phyloP scores from a whole-genome alignment of 371 early-diverging fungal genomes.

The Mortierella sp. region DNA sequence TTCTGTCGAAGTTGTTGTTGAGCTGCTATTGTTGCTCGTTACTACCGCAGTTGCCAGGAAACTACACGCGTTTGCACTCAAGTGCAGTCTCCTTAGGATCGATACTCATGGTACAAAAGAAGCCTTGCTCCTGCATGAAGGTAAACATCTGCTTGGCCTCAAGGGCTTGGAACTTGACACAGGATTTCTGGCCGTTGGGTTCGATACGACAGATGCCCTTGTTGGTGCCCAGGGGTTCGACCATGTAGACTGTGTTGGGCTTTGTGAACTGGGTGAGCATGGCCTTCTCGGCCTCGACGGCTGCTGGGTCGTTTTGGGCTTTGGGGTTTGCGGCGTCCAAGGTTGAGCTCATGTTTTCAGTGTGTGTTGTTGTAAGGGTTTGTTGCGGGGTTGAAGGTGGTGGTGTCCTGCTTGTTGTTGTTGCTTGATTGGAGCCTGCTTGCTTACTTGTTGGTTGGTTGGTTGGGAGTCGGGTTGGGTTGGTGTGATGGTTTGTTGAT shows the following conservation, averaged over 20 bases:
- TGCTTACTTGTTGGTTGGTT: background rate
- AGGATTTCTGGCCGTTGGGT: slow-evolving; percentile 55
- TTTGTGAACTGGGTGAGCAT: slow-evolving; percentile 48
- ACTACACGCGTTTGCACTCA: slow-evolving; percentile 53
- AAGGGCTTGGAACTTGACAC: slow-evolving; percentile 53
- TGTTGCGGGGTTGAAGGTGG: background rate
- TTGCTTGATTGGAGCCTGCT: background rate
- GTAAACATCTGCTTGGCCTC: slow-evolving; percentile 59
- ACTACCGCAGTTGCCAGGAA: background rate
- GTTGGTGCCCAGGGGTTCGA: slow-evolving; percentile 56
- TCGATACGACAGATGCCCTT: slow-evolving; percentile 53
- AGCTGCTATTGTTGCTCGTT: no score
- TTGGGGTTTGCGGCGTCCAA: slow-evolving; percentile 55
- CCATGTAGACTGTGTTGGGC: slow-evolving; percentile 50
- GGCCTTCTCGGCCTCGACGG: slow-evolving; percentile 51
- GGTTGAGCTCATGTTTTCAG: slow-evolving; percentile 36
- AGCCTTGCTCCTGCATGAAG: slow-evolving; percentile 57
- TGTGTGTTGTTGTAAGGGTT: background rate
- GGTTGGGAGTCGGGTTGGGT: background rate
- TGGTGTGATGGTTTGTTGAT: slow-evolving; percentile 2
- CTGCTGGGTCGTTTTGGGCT: slow-evolving; percentile 45
- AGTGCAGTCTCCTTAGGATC: slow-evolving; percentile 56
- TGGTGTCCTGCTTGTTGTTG: background rate
- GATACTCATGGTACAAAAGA: slow-evolving; percentile 52
- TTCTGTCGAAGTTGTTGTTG: background rate